Base-by-base conservation (phyloP, 495 filamentous ascomycete genomes). In the Lineolata rhizophorae region DNA sequence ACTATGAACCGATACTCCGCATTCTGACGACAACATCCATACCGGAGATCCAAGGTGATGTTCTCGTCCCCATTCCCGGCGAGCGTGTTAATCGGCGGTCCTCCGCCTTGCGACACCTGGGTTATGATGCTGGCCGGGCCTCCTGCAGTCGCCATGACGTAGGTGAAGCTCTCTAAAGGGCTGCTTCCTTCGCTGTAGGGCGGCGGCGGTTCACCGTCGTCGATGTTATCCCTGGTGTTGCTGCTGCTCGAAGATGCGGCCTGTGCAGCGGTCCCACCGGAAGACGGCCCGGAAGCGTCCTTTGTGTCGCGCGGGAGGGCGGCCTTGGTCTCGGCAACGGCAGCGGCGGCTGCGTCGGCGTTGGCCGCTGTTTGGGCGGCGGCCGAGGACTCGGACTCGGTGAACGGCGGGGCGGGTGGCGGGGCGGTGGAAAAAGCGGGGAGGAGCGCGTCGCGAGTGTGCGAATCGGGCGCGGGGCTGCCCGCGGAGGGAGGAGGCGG, bases 91-190 rank as follows among this genome's bases (percentile, higher is more conserved):
- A 92, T 72, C 10, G 80, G 76, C 41, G 81, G 79, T 15, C 65
- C 64, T 35, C 76, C 85, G 40, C 76, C 72, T 53, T 94, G 87
- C 46, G 87, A 80, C 34, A 97, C 87, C 59, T 97, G 87, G 54
- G 87, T 97, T 55, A 97, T 84, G 49, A 97, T 91, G 69, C 85
- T 94, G 57, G 85, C 73, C 42, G 83, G 79, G 54, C 83, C 87
- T 63, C 82, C 84, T 54, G 84, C 82, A 48, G 82, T 76, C 55
- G 84, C 82, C 90, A 95, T 95, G 43, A 90, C 72, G 70, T 93
- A 97, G 44, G 78, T 76, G 48, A 97, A 97, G 28, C 77, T 82
- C 29, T 76, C 69, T 52, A 97, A 70, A 31, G 90, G 90, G 55
- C 80, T 93, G 35, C 64, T 72, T 40, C 83, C 81, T 67, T 95